Evolutionary conservation across 768 basidiomycete genomes (phyloP), one percentile per base, ranked within the genome.

Genomic region (Strobilomyces dryophilus): DNA sequence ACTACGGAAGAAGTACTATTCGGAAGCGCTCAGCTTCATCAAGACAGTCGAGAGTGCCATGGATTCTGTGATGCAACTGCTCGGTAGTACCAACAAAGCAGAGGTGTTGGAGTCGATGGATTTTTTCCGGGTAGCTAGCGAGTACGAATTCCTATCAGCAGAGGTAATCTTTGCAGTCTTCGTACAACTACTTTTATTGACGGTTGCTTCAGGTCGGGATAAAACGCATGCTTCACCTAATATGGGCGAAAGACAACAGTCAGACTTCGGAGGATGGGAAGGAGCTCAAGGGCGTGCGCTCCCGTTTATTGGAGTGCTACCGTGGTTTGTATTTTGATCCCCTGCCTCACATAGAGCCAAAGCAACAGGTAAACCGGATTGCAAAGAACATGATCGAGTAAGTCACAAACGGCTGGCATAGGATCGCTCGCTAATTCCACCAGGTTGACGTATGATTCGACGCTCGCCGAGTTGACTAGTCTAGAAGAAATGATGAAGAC

Each of bases 301-400:
- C 90, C 44, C 79, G 87, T 32, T 76, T 98, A 35, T 76, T 99
- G 56, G 95, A 98, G 62, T 89, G 86, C 62, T 99, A 98, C 65
- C 80, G 83, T 34, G 82, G 63, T 52, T 69, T 99, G 48, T 99
- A 95, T 73, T 97, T 98, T 61, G 92, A 98, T 51, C 80, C 87
- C 4, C 61, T 92, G 2, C 76, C 82, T 1, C 87, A 82, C 66
- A 72, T 89, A 59, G 79, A 85, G 11, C 79, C 89, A 1, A 93
- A 94, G 69, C 85, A 85, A 44, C 91, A 97, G 67, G 81, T 97
- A 53, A 95, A 85, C 60, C 77, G 94, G 14, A 97, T 99, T 40
- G 83, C 95, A 7, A 95, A 92, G 75, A 97, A 98, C 66, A 89
- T 99, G 82, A 91, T 99, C 44, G 91, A 97, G 97, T 97, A 51